Evolutionary conservation across 2,329 filamentous ascomycete genomes (phyloP).

Genomic region (Drechslerella dactyloides): DNA sequence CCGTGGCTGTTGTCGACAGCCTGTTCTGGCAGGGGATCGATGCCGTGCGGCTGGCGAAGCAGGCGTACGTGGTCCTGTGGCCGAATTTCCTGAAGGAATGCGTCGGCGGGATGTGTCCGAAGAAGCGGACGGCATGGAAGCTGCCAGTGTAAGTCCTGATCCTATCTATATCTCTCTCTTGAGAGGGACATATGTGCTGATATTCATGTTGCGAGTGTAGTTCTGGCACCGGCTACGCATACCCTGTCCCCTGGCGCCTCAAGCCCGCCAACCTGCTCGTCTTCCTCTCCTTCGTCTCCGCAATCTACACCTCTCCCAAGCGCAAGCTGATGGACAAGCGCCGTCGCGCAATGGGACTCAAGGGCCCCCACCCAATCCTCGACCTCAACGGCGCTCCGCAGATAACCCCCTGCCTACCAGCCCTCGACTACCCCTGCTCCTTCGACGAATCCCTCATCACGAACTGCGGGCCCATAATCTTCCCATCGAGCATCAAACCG

Average conservation of each 20-base stretch:
- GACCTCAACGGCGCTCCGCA: constrained; percentile 40
- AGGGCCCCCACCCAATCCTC: constrained; percentile 38
- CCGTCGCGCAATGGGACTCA: constrained; percentile 40
- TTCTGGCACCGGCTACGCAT: constrained; percentile 46
- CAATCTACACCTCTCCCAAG: constrained; percentile 30
- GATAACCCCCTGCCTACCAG: constrained; percentile 45
- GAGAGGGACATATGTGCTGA: not conserved
- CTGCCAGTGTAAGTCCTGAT: constrained; percentile 35
- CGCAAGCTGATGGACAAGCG: constrained; percentile 35
- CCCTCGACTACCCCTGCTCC: constrained; percentile 50
- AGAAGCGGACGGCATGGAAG: constrained; percentile 27
- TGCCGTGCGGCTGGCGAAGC: constrained; percentile 37
- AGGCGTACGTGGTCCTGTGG: constrained; percentile 43
- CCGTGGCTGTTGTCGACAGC: constrained; percentile 42
- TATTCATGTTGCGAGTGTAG: constrained; percentile 4
- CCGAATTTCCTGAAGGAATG: constrained; percentile 49
- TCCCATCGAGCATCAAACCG: constrained; percentile 33
- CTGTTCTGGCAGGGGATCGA: constrained; percentile 47
- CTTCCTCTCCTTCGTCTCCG: constrained; percentile 34
- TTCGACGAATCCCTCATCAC: constrained; percentile 39
- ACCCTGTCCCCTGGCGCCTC: constrained; percentile 42
- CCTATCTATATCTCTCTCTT: too few relatives aligned
- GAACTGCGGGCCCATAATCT: constrained; percentile 51
- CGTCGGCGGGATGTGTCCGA: constrained; percentile 47
- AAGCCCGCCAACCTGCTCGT: constrained; percentile 43